Evolutionary conservation across 768 basidiomycete species (phyloP), one percentile per base, ranked within the genome.

Genomic region (Lactifluus pinguis): DNA sequence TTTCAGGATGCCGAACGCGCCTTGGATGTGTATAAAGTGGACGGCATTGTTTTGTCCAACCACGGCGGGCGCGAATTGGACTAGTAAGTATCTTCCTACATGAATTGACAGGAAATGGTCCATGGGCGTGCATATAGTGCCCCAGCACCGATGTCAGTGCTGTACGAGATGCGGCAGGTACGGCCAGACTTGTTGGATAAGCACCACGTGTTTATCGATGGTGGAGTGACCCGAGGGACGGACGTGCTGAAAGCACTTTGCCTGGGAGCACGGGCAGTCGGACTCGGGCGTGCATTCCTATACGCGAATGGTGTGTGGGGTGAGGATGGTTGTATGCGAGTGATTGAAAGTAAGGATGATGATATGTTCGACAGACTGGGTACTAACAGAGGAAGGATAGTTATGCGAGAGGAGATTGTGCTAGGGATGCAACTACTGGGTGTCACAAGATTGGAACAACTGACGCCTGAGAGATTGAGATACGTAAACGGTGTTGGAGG

Each of bases 221-320:
- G 79, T 15, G 79, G 79, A 5, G 71, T 78, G 19, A 65, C 77
- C 30, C 66, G 79, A 53, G 78, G 78, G 1, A 78, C 77, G 38
- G 78, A 79, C 65, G 77, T 79, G 36, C 70, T 80, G 61, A 80
- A 79, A 64, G 78, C 79, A 1, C 68, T 80, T n/a, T 79, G 78
- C 62, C 72, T 80, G 0, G 79, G 79, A 4, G 79, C 79, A 5
- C 74, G 68, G 17, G 77, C 71, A 4, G 76, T 78, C 5, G 79
- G 79, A 7, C 66, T 80, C 9, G 79, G 79, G 0, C 63, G 79
- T 8, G 71, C 77, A 29, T 74, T 77, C 68, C 63, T 80, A 58
- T 80, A 72, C 54, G 77, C 72, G 8, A 74, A 78, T 49, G 64
- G 69, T 10, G 62, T 70, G 0, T 77, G 75, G 68, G 76, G 76